Evolutionary conservation across 495 filamentous ascomycete species (phyloP), one percentile per base, ranked within the genome.

Genomic region (Pyrenula massariospora): DNA sequence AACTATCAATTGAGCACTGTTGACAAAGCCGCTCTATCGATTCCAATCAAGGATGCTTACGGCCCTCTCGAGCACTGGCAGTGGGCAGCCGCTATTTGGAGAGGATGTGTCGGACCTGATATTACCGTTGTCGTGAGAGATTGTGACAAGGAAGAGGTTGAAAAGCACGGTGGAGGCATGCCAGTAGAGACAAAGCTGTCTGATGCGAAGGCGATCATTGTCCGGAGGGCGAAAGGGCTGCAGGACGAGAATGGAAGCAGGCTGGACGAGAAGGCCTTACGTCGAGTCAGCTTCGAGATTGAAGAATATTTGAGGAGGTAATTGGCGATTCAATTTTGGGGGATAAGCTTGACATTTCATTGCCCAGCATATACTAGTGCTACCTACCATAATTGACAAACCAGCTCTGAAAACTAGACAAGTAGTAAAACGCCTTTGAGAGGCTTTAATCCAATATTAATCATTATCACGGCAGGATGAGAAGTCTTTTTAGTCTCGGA

Each of bases 11-110:
- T 97, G 12, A 87, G 84, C 1, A 80, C 81, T 0, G 84, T 86
- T 3, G 88, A 96, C 63, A 68, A 75, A 25, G 92, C 85, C 61
- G 85, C 91, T 0, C 79, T 76, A 53, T 71, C 75, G 15, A 81
- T 91, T 11, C 86, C 86, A 8, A 87, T 95, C 52, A 70, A 74
- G 11, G 91, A 96, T 60, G 74, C 81, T 1, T 95, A 95, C 65
- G 79, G 80, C 1, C 84, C 88, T 0, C 73, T 88, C 24, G 90
- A 98, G 63, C 93, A 98, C 66, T 98, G 93, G 93, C 90, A 96
- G 69, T 96, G 93, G 93, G 89, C 92, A 75, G 93, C 92, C 24
- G 93, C 88, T 53, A 77, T 96, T 2, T 98, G 92, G 92, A 84
- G 91, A 1, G 87, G 88, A 1, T 87, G 88, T 54, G 79, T 92